Evolutionary conservation across 1,284 basidiomycete genomes (phyloP).

Genomic region (Inonotus obliquus): DNA sequence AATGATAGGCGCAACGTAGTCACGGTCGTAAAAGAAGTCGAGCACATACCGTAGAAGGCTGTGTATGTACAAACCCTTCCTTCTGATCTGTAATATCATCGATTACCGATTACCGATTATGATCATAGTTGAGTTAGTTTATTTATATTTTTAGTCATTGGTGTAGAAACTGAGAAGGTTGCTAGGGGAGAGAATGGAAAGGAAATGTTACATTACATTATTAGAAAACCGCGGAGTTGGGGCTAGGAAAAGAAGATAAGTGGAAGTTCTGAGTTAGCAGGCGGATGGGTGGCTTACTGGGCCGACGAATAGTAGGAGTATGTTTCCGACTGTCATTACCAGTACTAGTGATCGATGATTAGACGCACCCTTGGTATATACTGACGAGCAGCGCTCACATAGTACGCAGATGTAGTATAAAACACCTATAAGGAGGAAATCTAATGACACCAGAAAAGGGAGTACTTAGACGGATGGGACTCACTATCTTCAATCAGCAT

Average conservation of each 20-base stretch:
- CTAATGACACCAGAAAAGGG: background rate
- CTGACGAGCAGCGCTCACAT: background rate
- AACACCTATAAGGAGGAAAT: background rate
- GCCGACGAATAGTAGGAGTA: constrained; percentile 1
- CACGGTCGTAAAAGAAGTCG: background rate
- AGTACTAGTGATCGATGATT: background rate
- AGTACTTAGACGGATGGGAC: too few species aligned
- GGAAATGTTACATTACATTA: too few species aligned
- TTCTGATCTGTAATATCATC: too few species aligned
- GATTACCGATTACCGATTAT: too few species aligned
- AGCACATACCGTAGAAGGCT: too few species aligned
- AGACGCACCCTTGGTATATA: background rate
- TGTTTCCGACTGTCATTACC: constrained; percentile 2
- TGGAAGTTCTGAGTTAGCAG: background rate
- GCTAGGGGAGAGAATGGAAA: too few species aligned
- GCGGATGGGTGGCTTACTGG: background rate
- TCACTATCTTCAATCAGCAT: background rate
- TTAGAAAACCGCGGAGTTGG: background rate
- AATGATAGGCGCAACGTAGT: background rate
- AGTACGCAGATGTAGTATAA: background rate
- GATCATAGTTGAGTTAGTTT: too few species aligned
- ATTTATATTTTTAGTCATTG: too few species aligned
- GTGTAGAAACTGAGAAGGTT: too few species aligned
- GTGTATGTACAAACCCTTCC: too few species aligned
- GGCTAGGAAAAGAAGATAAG: background rate